A percentile compares a stretch with the other conserved stretches of the same genome.
phyloP scores from a whole-genome alignment of 2,329 filamentous ascomycete genomes.

The Trichophyton schoenleinii region DNA sequence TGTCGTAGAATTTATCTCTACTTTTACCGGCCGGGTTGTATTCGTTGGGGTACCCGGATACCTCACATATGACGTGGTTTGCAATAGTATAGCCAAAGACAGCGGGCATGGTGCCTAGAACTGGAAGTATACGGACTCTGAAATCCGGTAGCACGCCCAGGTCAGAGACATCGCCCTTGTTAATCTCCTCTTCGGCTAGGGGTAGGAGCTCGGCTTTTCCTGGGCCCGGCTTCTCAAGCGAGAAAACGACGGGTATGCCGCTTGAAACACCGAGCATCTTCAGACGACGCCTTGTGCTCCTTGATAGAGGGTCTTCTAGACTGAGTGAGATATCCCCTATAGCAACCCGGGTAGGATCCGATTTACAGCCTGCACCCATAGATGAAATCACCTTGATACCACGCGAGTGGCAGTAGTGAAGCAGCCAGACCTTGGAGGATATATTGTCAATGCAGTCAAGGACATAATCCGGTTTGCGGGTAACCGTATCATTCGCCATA shows the following conservation, averaged over 20 bases:
- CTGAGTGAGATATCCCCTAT: conserved; percentile 84
- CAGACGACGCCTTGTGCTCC: conserved; percentile 66
- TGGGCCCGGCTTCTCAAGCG: conserved; percentile 75
- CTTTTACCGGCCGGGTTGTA: conserved; percentile 72
- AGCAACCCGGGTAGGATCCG: conserved; percentile 66
- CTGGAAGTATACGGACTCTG: conserved; percentile 83
- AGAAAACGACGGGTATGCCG: conserved; percentile 86
- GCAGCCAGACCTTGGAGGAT: conserved; percentile 80
- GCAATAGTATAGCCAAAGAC: conserved; percentile 86
- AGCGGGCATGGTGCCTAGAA: conserved; percentile 92
- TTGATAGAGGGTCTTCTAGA: conserved; percentile 77
- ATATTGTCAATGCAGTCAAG: conserved; percentile 98
- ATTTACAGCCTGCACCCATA: conserved; percentile 95
- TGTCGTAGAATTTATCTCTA: conserved; percentile 84
- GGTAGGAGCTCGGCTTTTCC: conserved; percentile 86
- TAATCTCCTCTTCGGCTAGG: conserved; percentile 73
- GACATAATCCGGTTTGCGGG: conserved; percentile 64
- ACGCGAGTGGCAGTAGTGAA: conserved; percentile 75
- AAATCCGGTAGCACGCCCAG: conserved; percentile 85
- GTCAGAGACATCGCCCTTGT: conserved; percentile 74
- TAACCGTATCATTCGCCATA: conserved; percentile 31
- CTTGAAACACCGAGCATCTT: conserved; percentile 64
- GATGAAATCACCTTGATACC: conserved; percentile 74
- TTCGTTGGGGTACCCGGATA: conserved; percentile 64
- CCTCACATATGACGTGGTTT: conserved; percentile 78